These are phyloP conservation scores for Didymella arachidicola DNA, from an alignment of 2,329 filamentous ascomycete genomes.

Conservation along the genomic window DNA sequence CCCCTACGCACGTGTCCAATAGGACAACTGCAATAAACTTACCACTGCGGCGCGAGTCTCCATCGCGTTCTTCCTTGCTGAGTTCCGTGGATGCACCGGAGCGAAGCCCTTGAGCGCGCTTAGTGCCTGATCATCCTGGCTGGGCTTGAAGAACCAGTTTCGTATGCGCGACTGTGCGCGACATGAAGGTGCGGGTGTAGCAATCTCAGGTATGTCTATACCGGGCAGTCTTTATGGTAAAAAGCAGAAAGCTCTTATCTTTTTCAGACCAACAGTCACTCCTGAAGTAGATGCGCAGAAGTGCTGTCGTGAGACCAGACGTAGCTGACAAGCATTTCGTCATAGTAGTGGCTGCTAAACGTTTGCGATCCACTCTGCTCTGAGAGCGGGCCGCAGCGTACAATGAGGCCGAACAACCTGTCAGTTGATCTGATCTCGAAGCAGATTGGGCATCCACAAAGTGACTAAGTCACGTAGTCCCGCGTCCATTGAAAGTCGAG, in stretches of 20 bases:
- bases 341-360: slow-evolving; percentile 19
- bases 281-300: background rate
- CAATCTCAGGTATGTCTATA: background rate
- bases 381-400: slow-evolving; percentile 17
- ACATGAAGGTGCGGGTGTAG: background rate
- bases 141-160: slow-evolving; percentile 1
- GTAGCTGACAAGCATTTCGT: slow-evolving; percentile 10
- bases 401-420: slow-evolving; percentile 22
- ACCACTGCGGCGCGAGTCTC: slow-evolving; percentile 4
- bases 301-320: slow-evolving; percentile 1
- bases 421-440: slow-evolving; percentile 8
- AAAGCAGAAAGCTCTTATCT: background rate
- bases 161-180: background rate
- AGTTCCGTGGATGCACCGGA: slow-evolving; percentile 4
- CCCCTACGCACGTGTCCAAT: slow-evolving; percentile 4
- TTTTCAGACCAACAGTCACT: background rate
- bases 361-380: slow-evolving; percentile 19
- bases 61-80: slow-evolving; percentile 3
- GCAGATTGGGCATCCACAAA: slow-evolving; percentile 19
- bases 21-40: background rate
- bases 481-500: slow-evolving; percentile 1
- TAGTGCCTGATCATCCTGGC: slow-evolving; percentile 1
- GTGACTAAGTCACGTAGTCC: slow-evolving; percentile 16
- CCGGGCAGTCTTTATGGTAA: too few species aligned
- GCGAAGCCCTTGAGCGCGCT: background rate